Percentiles rank a stretch among this genome's conserved stretches.
Conservation (phyloP, 305 asterid genomes). For the Vinca major region DNA sequence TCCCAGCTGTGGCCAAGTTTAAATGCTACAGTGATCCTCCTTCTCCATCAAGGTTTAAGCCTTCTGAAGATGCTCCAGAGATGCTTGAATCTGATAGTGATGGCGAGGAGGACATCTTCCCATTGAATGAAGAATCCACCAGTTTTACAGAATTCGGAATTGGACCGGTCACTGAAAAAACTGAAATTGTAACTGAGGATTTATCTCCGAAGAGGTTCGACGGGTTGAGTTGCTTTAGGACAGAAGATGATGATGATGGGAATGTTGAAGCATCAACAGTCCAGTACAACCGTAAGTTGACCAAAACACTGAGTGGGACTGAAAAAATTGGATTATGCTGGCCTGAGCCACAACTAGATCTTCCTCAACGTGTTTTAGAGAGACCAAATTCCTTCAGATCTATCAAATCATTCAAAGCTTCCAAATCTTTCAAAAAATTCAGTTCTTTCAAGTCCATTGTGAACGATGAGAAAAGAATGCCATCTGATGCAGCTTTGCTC, state of each 20-base stretch:
- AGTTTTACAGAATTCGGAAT: conserved; percentile 25
- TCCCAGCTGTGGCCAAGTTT: conserved; percentile 49
- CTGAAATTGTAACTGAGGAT: conserved; percentile 17
- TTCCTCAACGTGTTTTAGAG: conserved; percentile 47
- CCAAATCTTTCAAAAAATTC: conserved; percentile 46
- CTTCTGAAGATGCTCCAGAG: conserved; percentile 50
- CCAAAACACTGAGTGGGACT: conserved; percentile 52
- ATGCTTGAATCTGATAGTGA: conserved; percentile 69
- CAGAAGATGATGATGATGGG: conserved; percentile 35
- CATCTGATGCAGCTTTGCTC: conserved; percentile 36
- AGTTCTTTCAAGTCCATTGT: conserved; percentile 46
- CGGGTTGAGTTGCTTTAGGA: conserved; percentile 42
- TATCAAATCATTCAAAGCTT: conserved; percentile 37
- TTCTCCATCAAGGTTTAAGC: conserved; percentile 82
- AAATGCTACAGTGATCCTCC: conserved; percentile 87
- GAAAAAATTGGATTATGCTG: conserved; percentile 85
- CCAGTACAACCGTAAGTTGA: conserved; percentile 30
- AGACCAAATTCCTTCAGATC: conserved; percentile 44
- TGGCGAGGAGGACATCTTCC: conserved; percentile 60
- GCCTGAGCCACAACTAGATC: conserved; percentile 82
- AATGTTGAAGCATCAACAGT: conserved; percentile 26
- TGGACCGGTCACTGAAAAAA: conserved; percentile 21
- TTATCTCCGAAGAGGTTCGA: conserved; percentile 38
- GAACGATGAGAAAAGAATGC: conserved; percentile 26
- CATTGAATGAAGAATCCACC: conserved; percentile 47